phyloP scores from a whole-genome alignment of 768 basidiomycete species.

The Leucogyrophana mollusca region DNA sequence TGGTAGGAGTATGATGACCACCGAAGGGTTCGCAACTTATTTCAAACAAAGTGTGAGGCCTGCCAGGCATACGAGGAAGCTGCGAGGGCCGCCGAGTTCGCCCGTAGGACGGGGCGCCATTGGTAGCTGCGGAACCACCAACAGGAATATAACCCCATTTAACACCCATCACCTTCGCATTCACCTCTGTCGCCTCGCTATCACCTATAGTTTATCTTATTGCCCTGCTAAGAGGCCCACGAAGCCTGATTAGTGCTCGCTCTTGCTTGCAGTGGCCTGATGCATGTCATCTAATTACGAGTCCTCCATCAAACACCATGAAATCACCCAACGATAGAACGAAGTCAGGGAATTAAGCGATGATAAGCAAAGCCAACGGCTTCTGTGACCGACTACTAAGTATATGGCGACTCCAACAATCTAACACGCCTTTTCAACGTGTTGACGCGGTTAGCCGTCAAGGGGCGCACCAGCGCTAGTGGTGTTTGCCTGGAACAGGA shows the following conservation, averaged over 20 bases:
- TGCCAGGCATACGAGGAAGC: constrained; percentile 41
- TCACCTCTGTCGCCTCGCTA: constrained; percentile 1
- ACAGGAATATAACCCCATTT: constrained; percentile 4
- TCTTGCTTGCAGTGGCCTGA: too few relatives aligned
- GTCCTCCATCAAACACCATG: too few relatives aligned
- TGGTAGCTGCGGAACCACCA: constrained; percentile 15
- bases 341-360: too few relatives aligned
- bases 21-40: constrained; percentile 60
- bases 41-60: constrained; percentile 60
- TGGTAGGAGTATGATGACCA: constrained; percentile 43
- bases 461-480: neutral
- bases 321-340: too few relatives aligned
- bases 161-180: neutral
- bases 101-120: constrained; percentile 22
- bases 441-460: neutral
- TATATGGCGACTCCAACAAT: neutral
- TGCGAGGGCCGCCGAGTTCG: constrained; percentile 29
- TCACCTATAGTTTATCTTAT: constrained; percentile 4
- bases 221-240: too few relatives aligned
- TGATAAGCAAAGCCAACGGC: too few relatives aligned
- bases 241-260: too few relatives aligned
- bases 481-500: constrained; percentile 1
- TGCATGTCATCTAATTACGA: too few relatives aligned
- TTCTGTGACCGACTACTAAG: too few relatives aligned
- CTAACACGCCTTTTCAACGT: constrained; percentile 4